Conservation (phyloP, 768 basidiomycete genomes). For the Chalciporus sphaerocephalus region DNA sequence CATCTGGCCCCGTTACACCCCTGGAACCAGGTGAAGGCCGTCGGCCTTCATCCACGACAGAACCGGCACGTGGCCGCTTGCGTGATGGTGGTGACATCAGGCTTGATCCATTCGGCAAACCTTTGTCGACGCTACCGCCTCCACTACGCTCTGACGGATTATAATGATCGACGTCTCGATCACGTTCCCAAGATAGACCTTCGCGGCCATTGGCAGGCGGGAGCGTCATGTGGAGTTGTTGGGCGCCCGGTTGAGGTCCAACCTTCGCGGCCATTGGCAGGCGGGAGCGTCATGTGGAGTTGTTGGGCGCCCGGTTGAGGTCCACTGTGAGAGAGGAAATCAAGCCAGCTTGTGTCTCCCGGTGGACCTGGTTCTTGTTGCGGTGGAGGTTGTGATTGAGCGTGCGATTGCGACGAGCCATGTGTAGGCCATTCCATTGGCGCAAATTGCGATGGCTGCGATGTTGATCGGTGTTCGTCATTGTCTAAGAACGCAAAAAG, state of each 20-base stretch:
- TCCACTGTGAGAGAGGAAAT: slow-evolving; percentile 28
- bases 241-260: slow-evolving; percentile 21
- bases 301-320: slow-evolving; percentile 24
- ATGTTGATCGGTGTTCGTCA: slow-evolving; percentile 23
- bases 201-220: slow-evolving; percentile 24
- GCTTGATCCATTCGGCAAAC: slow-evolving; percentile 14
- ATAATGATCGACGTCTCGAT: slow-evolving; percentile 29
- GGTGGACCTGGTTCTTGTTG: slow-evolving; percentile 28
- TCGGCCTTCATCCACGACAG: slow-evolving; percentile 14
- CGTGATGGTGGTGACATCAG: slow-evolving; percentile 23
- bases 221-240: slow-evolving; percentile 29
- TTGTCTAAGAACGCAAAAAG: slow-evolving; percentile 31
- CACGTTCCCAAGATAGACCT: slow-evolving; percentile 30
- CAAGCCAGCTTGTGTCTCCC: slow-evolving; percentile 32
- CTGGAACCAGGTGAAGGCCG: slow-evolving; percentile 20
- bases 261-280: slow-evolving; percentile 20
- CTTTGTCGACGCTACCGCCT: slow-evolving; percentile 17
- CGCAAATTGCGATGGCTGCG: slow-evolving; percentile 22
- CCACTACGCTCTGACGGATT: slow-evolving; percentile 26
- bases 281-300: slow-evolving; percentile 29
- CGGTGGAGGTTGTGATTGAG: slow-evolving; percentile 14
- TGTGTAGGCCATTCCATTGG: slow-evolving; percentile 35
- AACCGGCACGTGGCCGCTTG: slow-evolving; percentile 28
- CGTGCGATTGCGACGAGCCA: slow-evolving; percentile 19
- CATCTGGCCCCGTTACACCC: slow-evolving; percentile 13